These are phyloP conservation scores for Murraya paniculata DNA, from an alignment of 345 rosid species.

Conservation along the genomic window DNA sequence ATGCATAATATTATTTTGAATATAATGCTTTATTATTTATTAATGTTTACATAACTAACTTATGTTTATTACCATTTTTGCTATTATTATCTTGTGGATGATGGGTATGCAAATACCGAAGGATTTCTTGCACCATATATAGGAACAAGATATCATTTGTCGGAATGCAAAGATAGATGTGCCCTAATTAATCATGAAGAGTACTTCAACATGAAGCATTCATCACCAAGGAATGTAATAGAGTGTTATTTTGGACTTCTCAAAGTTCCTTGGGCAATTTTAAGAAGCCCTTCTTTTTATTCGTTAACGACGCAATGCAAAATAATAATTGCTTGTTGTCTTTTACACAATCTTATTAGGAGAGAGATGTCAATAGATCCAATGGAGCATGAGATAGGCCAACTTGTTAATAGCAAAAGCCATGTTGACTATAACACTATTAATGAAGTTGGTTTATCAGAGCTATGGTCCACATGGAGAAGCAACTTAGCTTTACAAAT, in stretches of 20 bases:
- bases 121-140: not conserved
- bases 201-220: not conserved
- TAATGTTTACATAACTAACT: too few species aligned
- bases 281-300: not conserved
- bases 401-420: not conserved
- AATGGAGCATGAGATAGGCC: too few species aligned
- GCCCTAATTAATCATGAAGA: not conserved
- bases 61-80: too few species aligned
- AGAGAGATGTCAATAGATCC: not conserved
- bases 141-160: not conserved
- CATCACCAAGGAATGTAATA: not conserved
- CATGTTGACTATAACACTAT: not conserved
- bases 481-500: not conserved
- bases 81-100: not conserved
- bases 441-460: too few species aligned
- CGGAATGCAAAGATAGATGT: not conserved
- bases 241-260: too few species aligned
- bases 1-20: not conserved
- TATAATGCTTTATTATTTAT: too few species aligned
- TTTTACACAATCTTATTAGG: not conserved
- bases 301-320: not conserved
- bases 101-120: not conserved
- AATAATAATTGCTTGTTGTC: too few species aligned
- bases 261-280: too few species aligned
- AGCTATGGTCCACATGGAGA: not conserved